Percentiles rank a stretch among this genome's conserved stretches.
phyloP scores from a whole-genome alignment of 1,284 basidiomycete species.

The Moesziomyces aphidis region DNA sequence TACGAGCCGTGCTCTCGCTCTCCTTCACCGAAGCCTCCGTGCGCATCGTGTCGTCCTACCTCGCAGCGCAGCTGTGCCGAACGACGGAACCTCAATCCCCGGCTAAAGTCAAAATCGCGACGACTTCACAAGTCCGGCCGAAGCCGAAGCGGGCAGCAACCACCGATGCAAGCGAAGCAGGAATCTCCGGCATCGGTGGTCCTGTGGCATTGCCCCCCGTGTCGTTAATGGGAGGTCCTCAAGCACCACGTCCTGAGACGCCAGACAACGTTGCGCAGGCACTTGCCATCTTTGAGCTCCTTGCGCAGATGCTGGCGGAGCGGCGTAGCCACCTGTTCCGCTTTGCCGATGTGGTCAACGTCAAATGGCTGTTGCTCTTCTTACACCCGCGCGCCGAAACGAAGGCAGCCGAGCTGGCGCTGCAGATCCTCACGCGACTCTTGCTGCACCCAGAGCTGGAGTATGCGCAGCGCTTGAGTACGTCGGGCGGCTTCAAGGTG shows the following conservation, averaged over 20 bases:
- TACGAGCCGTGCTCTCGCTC: conserved; percentile 67
- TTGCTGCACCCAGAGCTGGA: conserved; percentile 23
- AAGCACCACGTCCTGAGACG: not conserved
- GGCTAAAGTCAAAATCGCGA: not conserved
- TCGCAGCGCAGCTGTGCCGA: conserved; percentile 82
- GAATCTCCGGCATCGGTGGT: not conserved
- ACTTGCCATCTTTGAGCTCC: conserved; percentile 46
- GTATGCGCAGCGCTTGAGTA: conserved; percentile 72
- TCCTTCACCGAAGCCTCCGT: conserved; percentile 80
- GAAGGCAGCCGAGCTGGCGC: conserved; percentile 32
- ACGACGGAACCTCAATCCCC: conserved; percentile 58
- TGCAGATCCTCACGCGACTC: conserved; percentile 47
- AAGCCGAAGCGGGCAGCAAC: conserved; percentile 17
- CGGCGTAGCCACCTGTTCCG: conserved; percentile 39
- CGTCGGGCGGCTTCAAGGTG: conserved; percentile 78
- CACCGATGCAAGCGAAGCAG: not conserved
- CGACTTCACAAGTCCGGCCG: conserved; percentile 1
- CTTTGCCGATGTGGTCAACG: conserved; percentile 40
- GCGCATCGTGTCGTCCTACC: conserved; percentile 84
- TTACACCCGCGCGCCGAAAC: conserved; percentile 54
- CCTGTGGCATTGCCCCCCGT: not conserved
- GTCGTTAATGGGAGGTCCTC: not conserved
- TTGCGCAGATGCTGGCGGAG: conserved; percentile 39
- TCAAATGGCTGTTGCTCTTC: conserved; percentile 61
- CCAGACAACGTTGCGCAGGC: conserved; percentile 12